phyloP scores from a whole-genome alignment of 345 rosid genomes.

The Brassica carinata region DNA sequence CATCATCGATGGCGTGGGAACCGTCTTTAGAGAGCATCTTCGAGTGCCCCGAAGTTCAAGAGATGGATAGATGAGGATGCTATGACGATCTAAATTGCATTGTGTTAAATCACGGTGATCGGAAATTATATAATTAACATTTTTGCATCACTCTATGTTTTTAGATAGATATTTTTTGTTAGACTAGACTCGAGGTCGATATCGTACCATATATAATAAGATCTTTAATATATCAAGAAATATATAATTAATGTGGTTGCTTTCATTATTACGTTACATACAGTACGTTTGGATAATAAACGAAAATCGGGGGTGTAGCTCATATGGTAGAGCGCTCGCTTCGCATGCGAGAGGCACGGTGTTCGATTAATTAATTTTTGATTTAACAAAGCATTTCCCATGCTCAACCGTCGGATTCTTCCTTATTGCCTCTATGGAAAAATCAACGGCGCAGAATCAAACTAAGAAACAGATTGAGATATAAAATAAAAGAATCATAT shows the following conservation, averaged over 20 bases:
- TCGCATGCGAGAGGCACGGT: constrained; percentile 99
- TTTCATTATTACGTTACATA: not conserved
- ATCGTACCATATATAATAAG: not conserved
- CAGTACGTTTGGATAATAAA: fast-evolving
- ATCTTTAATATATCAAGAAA: not conserved
- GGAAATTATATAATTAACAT: not conserved
- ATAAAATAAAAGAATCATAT: not conserved
- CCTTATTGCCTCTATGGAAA: not conserved
- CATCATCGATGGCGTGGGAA: constrained; percentile 50
- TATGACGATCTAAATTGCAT: constrained; percentile 1
- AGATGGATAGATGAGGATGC: constrained; percentile 32
- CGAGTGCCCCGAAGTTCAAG: constrained; percentile 51
- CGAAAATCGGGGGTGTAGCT: constrained; percentile 26
- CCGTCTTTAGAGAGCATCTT: constrained; percentile 70
- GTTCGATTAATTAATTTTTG: constrained; percentile 54
- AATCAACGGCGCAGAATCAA: constrained; percentile 25
- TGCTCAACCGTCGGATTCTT: constrained; percentile 20
- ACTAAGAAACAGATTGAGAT: not conserved
- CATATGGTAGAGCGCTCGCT: constrained; percentile 90
- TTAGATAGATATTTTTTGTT: not conserved
- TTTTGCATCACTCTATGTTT: constrained; percentile 16
- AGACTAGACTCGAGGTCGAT: not conserved
- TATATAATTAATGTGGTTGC: not conserved
- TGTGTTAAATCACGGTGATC: constrained; percentile 6
- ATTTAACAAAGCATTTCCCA: not conserved